phyloP scores from a whole-genome alignment of 768 basidiomycete species.

The Brasilioporus rufonigricans region DNA sequence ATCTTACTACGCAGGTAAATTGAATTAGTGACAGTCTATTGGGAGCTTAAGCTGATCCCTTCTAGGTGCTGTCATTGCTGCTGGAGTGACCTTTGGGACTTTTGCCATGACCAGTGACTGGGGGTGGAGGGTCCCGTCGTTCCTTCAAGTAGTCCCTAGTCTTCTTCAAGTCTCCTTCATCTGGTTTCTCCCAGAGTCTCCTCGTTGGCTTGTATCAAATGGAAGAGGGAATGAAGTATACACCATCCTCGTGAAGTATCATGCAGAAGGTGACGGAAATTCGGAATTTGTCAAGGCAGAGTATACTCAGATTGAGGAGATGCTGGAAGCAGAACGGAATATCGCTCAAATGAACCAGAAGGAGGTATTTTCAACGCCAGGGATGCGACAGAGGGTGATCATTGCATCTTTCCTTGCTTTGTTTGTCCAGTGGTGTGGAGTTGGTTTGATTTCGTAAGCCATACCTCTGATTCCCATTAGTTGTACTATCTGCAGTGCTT shows the following conservation, averaged over 20 bases:
- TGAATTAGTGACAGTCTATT: no score
- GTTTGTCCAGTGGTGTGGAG: conserved; percentile 17
- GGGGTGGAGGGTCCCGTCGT: neutral
- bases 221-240: neutral
- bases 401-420: conserved; percentile 13
- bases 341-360: neutral
- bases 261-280: no score
- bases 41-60: neutral
- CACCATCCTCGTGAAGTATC: neutral
- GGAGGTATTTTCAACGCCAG: conserved; percentile 5
- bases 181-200: no score
- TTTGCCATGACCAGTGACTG: neutral
- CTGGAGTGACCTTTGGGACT: neutral
- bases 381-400: conserved; percentile 16
- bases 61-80: neutral
- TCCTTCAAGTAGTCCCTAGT: no score
- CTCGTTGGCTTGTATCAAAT: neutral
- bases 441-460: conserved; percentile 8
- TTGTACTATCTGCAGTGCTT: neutral
- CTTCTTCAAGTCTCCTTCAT: no score
- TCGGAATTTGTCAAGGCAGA: conserved; percentile 59
- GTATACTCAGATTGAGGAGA: no score
- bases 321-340: conserved; percentile 36
- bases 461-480: fast-evolving
- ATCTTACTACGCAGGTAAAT: neutral